Conservation (phyloP, 495 filamentous ascomycete species). For the Thozetella sp. region DNA sequence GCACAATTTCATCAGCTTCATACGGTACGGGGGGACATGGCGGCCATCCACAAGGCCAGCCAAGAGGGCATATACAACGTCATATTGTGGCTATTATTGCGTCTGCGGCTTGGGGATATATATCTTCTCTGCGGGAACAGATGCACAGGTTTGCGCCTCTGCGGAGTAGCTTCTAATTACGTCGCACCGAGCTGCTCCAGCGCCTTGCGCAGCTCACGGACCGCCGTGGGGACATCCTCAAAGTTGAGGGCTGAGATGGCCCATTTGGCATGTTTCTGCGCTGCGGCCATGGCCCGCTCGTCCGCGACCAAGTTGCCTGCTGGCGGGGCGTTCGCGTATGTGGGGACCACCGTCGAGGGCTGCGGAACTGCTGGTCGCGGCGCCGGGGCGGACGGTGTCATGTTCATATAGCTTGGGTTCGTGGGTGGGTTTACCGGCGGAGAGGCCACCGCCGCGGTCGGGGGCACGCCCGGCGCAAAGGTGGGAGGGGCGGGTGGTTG, state of each 20-base stretch:
- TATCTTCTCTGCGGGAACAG: not conserved
- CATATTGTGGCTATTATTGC: too few relatives aligned
- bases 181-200: conserved; percentile 65
- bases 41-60: too few relatives aligned
- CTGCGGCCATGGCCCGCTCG: conserved; percentile 73
- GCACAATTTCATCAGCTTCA: too few relatives aligned
- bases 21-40: too few relatives aligned
- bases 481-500: conserved; percentile 23
- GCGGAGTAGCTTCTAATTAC: conserved; percentile 12
- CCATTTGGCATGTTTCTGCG: conserved; percentile 97
- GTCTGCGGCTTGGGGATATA: not conserved
- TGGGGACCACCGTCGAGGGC: conserved; percentile 4
- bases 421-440: conserved; percentile 24
- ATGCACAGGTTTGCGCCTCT: not conserved
- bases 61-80: too few relatives aligned
- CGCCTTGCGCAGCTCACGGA: conserved; percentile 80
- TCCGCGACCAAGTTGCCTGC: conserved; percentile 45
- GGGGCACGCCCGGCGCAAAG: conserved; percentile 19
- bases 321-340: conserved; percentile 12
- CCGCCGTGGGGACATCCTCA: conserved; percentile 90
- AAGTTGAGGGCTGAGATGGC: conserved; percentile 96
- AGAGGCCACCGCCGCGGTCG: conserved; percentile 25
- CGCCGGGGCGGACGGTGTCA: conserved; percentile 14
- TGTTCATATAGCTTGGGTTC: conserved; percentile 17
- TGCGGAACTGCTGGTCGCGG: conserved; percentile 12